Percentiles rank a stretch among this genome's conserved stretches.
phyloP scores from a whole-genome alignment of 2,329 filamentous ascomycete species.

The Verticillium alfalfae region DNA sequence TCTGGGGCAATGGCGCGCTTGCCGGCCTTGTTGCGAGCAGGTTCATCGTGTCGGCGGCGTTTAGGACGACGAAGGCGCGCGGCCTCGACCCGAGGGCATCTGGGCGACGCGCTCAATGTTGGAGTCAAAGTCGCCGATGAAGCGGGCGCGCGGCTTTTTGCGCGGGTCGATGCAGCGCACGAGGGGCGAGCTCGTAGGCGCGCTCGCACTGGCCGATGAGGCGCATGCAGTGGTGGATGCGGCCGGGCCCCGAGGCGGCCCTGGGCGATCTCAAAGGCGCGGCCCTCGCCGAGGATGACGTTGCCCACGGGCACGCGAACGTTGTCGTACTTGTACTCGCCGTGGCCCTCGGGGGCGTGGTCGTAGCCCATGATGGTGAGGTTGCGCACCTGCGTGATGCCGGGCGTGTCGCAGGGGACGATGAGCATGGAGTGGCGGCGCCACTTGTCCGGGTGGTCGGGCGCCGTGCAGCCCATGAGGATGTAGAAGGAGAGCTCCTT shows the following conservation, averaged over 20 bases:
- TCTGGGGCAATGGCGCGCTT: slow-evolving; percentile 92
- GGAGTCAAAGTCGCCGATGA: slow-evolving; percentile 81
- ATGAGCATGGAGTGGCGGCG: slow-evolving; percentile 89
- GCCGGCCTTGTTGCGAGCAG: slow-evolving; percentile 77
- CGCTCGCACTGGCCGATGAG: slow-evolving; percentile 84
- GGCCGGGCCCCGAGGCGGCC: slow-evolving; percentile 86
- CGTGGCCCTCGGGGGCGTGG: slow-evolving; percentile 94
- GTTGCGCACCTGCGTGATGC: slow-evolving; percentile 89
- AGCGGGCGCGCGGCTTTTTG: slow-evolving; percentile 88
- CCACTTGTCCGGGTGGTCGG: slow-evolving; percentile 70
- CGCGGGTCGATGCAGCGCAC: slow-evolving; percentile 85
- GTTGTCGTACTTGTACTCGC: slow-evolving; percentile 82
- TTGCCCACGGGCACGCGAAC: slow-evolving; percentile 79
- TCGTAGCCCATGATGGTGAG: slow-evolving; percentile 92
- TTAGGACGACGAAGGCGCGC: slow-evolving; percentile 87
- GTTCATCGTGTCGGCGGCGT: slow-evolving; percentile 94
- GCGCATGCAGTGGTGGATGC: slow-evolving; percentile 97
- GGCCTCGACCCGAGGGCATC: slow-evolving; percentile 83
- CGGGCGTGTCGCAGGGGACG: slow-evolving; percentile 75
- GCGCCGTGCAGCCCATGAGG: slow-evolving; percentile 90
- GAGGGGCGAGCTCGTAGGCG: slow-evolving; percentile 88
- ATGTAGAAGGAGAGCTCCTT: slow-evolving; percentile 66
- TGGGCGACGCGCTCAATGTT: slow-evolving; percentile 92
- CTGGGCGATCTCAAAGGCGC: slow-evolving; percentile 97
- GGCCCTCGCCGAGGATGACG: slow-evolving; percentile 89